These are phyloP conservation scores for Quercus engelmannii DNA, from an alignment of 306 rosid species.

Conservation along the genomic window DNA sequence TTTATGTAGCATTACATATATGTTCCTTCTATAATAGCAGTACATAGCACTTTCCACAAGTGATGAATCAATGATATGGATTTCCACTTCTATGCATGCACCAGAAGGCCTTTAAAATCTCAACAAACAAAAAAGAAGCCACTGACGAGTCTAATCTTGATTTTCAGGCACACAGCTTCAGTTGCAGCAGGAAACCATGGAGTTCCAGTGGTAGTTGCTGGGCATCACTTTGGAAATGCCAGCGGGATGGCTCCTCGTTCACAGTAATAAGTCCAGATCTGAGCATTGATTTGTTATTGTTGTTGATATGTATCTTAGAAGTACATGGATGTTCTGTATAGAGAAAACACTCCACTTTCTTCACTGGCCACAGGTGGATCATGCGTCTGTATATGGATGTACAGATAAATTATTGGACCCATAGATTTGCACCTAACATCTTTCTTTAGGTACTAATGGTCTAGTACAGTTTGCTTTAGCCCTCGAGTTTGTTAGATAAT, in stretches of 20 bases:
- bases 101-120: conserved; percentile 2
- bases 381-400: not conserved
- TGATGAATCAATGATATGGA: not conserved
- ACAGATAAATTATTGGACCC: no score
- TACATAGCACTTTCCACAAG: no score
- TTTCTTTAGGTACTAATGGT: no score
- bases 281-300: conserved; percentile 8
- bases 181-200: conserved; percentile 99
- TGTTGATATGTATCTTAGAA: not conserved
- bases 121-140: not conserved
- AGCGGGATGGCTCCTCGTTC: conserved; percentile 99
- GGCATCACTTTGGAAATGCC: conserved; percentile 91
- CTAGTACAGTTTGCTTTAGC: no score
- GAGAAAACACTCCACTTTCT: not conserved
- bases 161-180: conserved; percentile 89
- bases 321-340: not conserved
- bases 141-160: conserved; percentile 30
- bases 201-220: conserved; percentile 90
- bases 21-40: no score
- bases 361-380: no score
- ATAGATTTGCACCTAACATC: no score
- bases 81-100: conserved; percentile 5
- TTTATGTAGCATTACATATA: no score
- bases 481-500: no score
- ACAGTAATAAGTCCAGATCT: conserved; percentile 67